Base-by-base conservation (phyloP, 331 rosid species). In the Pyrus hybrid region DNA sequence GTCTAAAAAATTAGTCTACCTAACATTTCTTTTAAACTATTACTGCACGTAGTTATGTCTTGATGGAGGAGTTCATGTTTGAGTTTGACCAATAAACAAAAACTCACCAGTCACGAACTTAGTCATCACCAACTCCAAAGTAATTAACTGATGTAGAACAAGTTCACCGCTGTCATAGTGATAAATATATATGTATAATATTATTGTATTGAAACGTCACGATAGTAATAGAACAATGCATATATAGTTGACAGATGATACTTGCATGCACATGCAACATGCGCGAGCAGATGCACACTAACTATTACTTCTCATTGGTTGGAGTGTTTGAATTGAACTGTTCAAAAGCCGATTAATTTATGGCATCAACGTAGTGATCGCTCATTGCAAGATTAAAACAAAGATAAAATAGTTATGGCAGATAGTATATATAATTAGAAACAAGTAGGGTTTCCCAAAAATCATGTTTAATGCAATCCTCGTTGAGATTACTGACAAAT, bases 241-340 rank as follows among this genome's bases (percentile, higher is more conserved):
- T 26, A 26, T 26, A 71, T 68, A 18, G 70, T 66, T 77, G 80
- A 76, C 69, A 58, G 25, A 43, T 74, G 65, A 85, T 82, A 74
- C 80, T 85, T 76, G 83, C 76, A 14, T 22, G 67, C 85, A 87
- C 85, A 84, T 85, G 91, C 83, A 13, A 54, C 5, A 75, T 23
- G 43, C 41, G 8, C 2, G 16, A 26, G 35, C 7, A 6, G 56
- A 41, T 49, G 56, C 56, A 49, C n/a, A 49, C 7, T 6, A 8
- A 49, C 4, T 49, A 49, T 49, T 17, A 49, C 20, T 7, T 49
- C 56, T 79, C 66, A 41, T 37, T 79, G 87, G 81, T 83, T 43
- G 4, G 11, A 62, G 81, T 65, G 70, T 80, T 88, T 87, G 87
- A 80, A 76, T 22, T 49, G 56, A 49, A 58, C 65, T 67, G 64